These are phyloP conservation scores for Eutrema japonicum DNA, from an alignment of 345 rosid species.

Conservation along the genomic window DNA sequence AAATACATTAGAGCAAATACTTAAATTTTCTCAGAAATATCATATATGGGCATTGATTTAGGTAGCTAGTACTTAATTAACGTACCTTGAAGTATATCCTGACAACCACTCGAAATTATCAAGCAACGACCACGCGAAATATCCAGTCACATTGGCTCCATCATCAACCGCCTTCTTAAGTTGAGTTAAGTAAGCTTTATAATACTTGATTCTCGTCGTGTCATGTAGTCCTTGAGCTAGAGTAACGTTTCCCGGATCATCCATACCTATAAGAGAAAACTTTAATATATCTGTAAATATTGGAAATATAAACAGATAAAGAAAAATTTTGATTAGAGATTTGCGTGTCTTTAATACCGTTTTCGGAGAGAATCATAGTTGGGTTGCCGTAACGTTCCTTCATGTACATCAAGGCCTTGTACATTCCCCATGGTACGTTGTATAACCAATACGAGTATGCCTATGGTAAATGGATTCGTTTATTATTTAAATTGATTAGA, in stretches of 20 bases:
- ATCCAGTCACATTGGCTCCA: constrained; percentile 84
- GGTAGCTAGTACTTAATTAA: not conserved
- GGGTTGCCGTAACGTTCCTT: constrained; percentile 95
- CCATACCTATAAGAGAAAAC: constrained; percentile 66
- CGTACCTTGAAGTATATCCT: constrained; percentile 82
- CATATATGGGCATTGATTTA: not conserved
- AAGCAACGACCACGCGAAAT: constrained; percentile 96
- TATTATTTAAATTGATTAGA: not conserved
- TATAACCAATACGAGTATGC: constrained; percentile 89
- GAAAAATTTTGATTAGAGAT: not conserved
- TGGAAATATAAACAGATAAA: not conserved
- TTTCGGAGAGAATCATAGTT: constrained; percentile 76
- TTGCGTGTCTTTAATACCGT: constrained; percentile 55
- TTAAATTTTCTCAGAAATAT: not conserved
- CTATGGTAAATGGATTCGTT: constrained; percentile 46
- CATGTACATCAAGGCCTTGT: constrained; percentile 82
- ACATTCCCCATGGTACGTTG: constrained; percentile 96
- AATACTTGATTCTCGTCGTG: constrained; percentile 77
- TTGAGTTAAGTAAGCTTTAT: constrained; percentile 70
- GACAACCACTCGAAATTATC: constrained; percentile 95
- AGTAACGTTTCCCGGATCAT: constrained; percentile 83
- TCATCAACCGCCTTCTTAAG: constrained; percentile 81
- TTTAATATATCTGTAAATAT: not conserved
- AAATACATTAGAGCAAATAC: not conserved
- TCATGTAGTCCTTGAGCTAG: constrained; percentile 71